These are phyloP conservation scores for Iris macrosiphon DNA, from an alignment of 106 monocot genomes.

Conservation along the genomic window DNA sequence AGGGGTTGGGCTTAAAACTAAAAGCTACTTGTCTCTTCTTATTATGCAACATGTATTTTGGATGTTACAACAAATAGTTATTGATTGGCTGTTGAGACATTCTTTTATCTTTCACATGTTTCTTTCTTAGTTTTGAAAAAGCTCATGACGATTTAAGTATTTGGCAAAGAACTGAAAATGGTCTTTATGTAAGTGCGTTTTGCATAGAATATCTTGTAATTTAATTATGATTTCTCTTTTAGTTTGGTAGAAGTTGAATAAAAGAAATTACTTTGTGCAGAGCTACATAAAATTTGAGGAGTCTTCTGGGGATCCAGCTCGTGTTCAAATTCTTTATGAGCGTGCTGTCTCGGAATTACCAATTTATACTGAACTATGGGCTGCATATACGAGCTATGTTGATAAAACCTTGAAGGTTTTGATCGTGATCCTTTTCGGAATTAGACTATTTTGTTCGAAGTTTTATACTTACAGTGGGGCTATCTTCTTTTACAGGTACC, in stretches of 20 bases:
- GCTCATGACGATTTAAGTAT: background rate
- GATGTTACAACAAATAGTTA: too few species aligned
- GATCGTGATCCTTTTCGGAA: background rate
- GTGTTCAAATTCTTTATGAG: conserved; percentile 91
- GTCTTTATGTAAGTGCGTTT: background rate
- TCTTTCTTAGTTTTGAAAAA: too few species aligned
- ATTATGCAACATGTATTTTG: too few species aligned
- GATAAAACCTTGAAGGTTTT: conserved; percentile 85
- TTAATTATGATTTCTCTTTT: too few species aligned
- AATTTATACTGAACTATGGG: conserved; percentile 78
- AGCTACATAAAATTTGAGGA: conserved; percentile 93
- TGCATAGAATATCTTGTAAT: background rate
- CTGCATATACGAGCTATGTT: conserved; percentile 69
- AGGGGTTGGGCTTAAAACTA: too few species aligned
- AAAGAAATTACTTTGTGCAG: conserved; percentile 29
- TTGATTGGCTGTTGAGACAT: too few species aligned
- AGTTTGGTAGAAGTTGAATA: background rate
- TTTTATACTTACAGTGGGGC: background rate
- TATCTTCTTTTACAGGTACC: conserved; percentile 44
- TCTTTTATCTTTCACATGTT: too few species aligned
- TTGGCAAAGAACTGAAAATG: background rate
- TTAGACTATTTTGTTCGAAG: background rate
- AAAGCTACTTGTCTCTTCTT: too few species aligned
- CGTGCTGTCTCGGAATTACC: conserved; percentile 73
- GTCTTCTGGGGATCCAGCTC: conserved; percentile 71